A percentile compares a stretch with the other conserved stretches of the same genome.
Conservation (phyloP, 441 rosid genomes). For the Gossypium aridum region DNA sequence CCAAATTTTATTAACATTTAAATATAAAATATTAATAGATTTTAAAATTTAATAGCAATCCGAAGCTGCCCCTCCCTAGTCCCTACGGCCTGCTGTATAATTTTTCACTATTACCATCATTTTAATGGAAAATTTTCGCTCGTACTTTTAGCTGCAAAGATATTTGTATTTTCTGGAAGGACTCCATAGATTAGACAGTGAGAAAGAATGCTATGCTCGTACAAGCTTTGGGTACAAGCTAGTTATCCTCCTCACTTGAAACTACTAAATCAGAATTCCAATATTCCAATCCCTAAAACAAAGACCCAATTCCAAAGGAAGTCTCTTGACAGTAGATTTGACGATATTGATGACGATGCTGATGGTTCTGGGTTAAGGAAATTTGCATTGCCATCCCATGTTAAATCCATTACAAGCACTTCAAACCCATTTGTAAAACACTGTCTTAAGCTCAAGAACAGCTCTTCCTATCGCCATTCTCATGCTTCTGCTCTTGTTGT, state of each 20-base stretch:
- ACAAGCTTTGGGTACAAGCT: constrained; percentile 11
- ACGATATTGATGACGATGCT: neutral
- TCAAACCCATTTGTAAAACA: constrained; percentile 83
- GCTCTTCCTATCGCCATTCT: constrained; percentile 75
- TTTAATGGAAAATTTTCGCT: no score
- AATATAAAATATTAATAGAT: no score
- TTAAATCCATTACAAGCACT: constrained; percentile 53
- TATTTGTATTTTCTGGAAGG: neutral
- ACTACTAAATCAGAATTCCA: constrained; percentile 12
- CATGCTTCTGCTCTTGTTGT: constrained; percentile 72
- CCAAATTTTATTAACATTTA: no score
- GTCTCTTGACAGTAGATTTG: neutral
- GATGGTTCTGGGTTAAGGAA: constrained; percentile 15
- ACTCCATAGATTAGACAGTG: neutral
- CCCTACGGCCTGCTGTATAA: neutral
- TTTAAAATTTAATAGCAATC: no score
- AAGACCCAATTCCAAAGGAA: constrained; percentile 5
- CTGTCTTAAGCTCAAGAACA: constrained; percentile 74
- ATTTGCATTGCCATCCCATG: constrained; percentile 38
- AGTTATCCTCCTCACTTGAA: constrained; percentile 14
- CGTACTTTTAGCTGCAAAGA: neutral
- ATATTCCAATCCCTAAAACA: constrained; percentile 11
- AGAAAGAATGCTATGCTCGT: constrained; percentile 26
- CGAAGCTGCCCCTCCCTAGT: no score
- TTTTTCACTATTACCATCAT: neutral